phyloP scores from a whole-genome alignment of 2,329 filamentous ascomycete species.

The Colletotrichum orbiculare region DNA sequence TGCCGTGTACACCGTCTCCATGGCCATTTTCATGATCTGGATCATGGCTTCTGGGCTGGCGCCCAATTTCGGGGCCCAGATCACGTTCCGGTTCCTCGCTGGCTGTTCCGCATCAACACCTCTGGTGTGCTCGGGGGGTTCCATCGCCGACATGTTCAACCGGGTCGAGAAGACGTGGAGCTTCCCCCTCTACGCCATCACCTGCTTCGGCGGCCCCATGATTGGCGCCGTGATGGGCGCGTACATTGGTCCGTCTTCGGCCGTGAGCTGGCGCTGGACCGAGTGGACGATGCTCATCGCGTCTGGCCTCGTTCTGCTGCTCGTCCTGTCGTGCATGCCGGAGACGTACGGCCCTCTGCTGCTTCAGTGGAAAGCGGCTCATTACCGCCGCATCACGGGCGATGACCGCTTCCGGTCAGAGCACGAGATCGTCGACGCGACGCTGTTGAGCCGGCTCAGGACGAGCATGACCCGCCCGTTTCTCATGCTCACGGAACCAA shows the following conservation, averaged over 20 bases:
- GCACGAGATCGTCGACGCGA: conserved; percentile 65
- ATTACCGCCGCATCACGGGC: conserved; percentile 69
- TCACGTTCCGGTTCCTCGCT: conserved; percentile 60
- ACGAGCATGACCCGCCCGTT: conserved; percentile 57
- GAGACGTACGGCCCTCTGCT: conserved; percentile 72
- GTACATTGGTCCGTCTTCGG: conserved; percentile 71
- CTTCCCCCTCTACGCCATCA: conserved; percentile 59
- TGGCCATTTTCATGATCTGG: conserved; percentile 56
- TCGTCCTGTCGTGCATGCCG: conserved; percentile 70
- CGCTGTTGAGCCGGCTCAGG: conserved; percentile 64
- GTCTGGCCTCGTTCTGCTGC: conserved; percentile 64
- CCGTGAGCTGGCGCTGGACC: conserved; percentile 67
- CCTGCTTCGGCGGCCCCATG: conserved; percentile 54
- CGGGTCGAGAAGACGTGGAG: conserved; percentile 48
- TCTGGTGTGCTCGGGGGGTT: conserved; percentile 54
- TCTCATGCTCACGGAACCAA: conserved; percentile 50
- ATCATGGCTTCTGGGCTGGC: conserved; percentile 56
- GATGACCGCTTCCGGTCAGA: conserved; percentile 71
- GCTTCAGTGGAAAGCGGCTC: conserved; percentile 68
- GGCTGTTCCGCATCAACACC: conserved; percentile 59
- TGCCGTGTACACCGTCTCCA: conserved; percentile 51
- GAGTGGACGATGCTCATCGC: conserved; percentile 76
- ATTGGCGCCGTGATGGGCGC: conserved; percentile 61
- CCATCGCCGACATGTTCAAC: conserved; percentile 53
- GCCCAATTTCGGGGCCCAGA: conserved; percentile 53